Conservation (phyloP, 139 green algal genomes). For the Prasinococcaceae sp. region DNA sequence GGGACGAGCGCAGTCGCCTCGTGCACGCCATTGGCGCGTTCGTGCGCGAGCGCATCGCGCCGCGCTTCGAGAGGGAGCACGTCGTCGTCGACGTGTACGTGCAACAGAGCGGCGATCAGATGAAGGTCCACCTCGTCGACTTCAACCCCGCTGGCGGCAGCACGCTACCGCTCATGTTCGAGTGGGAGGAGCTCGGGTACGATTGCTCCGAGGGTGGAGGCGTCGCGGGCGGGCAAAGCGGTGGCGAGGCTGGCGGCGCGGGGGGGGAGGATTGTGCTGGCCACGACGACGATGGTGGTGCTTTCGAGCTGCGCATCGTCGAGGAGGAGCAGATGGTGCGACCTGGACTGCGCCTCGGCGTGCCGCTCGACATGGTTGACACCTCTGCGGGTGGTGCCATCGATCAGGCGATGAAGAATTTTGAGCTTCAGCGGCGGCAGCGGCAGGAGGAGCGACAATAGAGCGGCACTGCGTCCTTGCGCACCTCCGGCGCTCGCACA, state of each 20-base stretch:
- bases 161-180: slow-evolving; percentile 75
- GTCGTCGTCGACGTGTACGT: slow-evolving; percentile 71
- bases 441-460: background rate
- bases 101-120: slow-evolving; percentile 13
- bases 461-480: background rate
- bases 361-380: slow-evolving; percentile 22
- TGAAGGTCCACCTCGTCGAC: slow-evolving; percentile 59
- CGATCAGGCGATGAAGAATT: slow-evolving; percentile 14
- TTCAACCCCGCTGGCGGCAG: slow-evolving; percentile 66
- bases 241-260: background rate
- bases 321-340: background rate
- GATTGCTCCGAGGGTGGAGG: background rate
- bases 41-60: slow-evolving; percentile 11
- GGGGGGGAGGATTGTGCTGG: background rate
- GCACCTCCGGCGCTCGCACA: too few species aligned
- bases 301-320: background rate
- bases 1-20: slow-evolving; percentile 25
- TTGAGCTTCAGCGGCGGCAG: too few species aligned
- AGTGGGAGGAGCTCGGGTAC: slow-evolving; percentile 37
- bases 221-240: background rate
- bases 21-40: slow-evolving; percentile 26
- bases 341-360: slow-evolving; percentile 6
- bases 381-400: slow-evolving; percentile 6
- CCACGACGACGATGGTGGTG: background rate
- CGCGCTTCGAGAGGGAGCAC: background rate